Evolutionary conservation across 495 filamentous ascomycete species (phyloP).

Genomic region (Penicillium bialowiezense): DNA sequence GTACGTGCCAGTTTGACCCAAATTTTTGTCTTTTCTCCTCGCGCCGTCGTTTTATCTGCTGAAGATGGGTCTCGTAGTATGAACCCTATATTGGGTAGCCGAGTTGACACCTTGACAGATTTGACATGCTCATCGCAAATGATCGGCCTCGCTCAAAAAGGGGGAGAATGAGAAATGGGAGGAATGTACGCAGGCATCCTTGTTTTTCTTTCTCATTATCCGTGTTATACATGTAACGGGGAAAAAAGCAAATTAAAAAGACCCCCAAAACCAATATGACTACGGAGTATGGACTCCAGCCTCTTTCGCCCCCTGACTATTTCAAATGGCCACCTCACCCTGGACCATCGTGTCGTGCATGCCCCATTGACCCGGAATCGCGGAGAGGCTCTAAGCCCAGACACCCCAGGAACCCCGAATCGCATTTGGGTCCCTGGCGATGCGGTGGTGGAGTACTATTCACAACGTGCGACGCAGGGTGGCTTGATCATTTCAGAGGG

Average conservation of each 20-base stretch:
- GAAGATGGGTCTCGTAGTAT: conserved; percentile 3
- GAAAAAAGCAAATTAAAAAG: neutral
- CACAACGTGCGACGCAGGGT: conserved; percentile 50
- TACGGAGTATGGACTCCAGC: conserved; percentile 27
- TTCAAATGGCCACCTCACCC: conserved; percentile 43
- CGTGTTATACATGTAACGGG: neutral
- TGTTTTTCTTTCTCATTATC: neutral
- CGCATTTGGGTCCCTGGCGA: conserved; percentile 45
- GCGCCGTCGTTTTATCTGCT: conserved; percentile 15
- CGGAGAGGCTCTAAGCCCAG: conserved; percentile 35
- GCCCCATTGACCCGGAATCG: conserved; percentile 56
- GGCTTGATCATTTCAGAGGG: conserved; percentile 56
- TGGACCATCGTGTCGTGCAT: conserved; percentile 53
- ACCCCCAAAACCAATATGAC: conserved; percentile 14
- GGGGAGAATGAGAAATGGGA: neutral
- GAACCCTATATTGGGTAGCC: conserved; percentile 17
- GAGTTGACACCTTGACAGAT: conserved; percentile 13
- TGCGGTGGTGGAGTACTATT: conserved; percentile 53
- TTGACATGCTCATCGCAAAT: neutral
- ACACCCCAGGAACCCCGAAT: conserved; percentile 43
- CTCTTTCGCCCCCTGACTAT: conserved; percentile 56
- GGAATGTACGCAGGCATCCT: no score
- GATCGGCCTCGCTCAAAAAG: neutral
- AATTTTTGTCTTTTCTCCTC: conserved; percentile 6
- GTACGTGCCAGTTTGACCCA: neutral